Percentiles rank a stretch among this genome's conserved stretches.
Conservation (phyloP, 1,284 basidiomycete genomes). For the Leucoagaricus sp. region DNA sequence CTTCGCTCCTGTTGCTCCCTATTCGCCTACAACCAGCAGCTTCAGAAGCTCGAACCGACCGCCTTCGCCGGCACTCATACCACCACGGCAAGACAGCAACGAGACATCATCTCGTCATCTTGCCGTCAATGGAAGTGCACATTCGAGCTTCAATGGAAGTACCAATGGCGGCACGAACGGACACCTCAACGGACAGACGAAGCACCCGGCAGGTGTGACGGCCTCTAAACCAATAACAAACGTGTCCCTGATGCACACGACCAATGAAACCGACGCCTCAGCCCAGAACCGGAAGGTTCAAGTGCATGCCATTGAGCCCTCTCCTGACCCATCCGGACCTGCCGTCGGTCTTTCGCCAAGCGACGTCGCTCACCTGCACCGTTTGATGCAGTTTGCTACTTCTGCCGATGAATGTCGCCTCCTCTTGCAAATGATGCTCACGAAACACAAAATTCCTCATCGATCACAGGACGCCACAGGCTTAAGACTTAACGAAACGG, state of each 20-base stretch:
- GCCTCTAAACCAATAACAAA: neutral
- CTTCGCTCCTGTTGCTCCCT: constrained; percentile 20
- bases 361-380: constrained; percentile 66
- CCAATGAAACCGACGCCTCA: neutral
- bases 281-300: neutral
- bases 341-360: constrained; percentile 26
- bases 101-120: constrained; percentile 9
- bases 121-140: constrained; percentile 3
- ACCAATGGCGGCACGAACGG: constrained; percentile 1
- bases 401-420: constrained; percentile 82
- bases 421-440: constrained; percentile 74
- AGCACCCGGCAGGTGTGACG: neutral
- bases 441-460: constrained; percentile 13
- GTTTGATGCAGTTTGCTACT: constrained; percentile 69
- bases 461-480: constrained; percentile 30
- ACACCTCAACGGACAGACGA: constrained; percentile 2
- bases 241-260: neutral
- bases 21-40: constrained; percentile 10
- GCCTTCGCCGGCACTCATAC: constrained; percentile 10
- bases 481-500: constrained; percentile 32
- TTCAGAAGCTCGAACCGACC: neutral
- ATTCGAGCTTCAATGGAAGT: neutral
- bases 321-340: constrained; percentile 9
- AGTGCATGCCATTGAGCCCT: neutral
- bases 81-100: constrained; percentile 8